These are phyloP conservation scores for Collybia sp. DNA, from an alignment of 768 basidiomycete species.

Conservation along the genomic window DNA sequence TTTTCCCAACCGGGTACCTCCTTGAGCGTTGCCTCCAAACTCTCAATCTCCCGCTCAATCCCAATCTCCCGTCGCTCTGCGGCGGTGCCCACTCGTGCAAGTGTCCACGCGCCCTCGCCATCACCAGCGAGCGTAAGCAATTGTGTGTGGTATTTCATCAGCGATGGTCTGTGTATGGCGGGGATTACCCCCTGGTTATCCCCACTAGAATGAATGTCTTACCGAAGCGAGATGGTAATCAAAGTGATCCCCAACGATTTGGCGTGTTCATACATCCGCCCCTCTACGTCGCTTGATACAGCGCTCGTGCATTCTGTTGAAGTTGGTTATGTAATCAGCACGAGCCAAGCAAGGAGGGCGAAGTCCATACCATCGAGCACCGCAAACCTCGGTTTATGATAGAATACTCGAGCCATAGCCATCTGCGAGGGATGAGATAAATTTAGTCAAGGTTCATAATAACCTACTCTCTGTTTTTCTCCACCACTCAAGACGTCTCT, in stretches of 20 bases:
- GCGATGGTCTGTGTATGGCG: conserved; percentile 57
- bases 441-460: not conserved
- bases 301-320: conserved; percentile 86
- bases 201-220: not conserved
- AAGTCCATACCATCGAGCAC: conserved; percentile 70
- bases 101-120: conserved; percentile 64
- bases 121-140: conserved; percentile 78
- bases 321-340: not conserved
- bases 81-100: conserved; percentile 64
- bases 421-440: conserved; percentile 42
- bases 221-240: conserved; percentile 89
- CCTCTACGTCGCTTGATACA: conserved; percentile 94
- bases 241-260: conserved; percentile 88
- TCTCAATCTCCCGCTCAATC: conserved; percentile 68
- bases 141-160: conserved; percentile 87
- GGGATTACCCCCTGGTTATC: not conserved
- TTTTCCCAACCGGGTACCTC: conserved; percentile 75
- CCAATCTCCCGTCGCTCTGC: conserved; percentile 60
- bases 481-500: conserved; percentile 93
- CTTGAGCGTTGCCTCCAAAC: conserved; percentile 58
- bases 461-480: conserved; percentile 84
- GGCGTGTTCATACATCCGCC: conserved; percentile 90
- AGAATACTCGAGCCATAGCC: conserved; percentile 91
- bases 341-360: not conserved
- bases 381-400: conserved; percentile 78